Percentiles rank a stretch among this genome's conserved stretches.
phyloP scores from a whole-genome alignment of 169 alveolate species.

The Plasmodium gonderi region DNA sequence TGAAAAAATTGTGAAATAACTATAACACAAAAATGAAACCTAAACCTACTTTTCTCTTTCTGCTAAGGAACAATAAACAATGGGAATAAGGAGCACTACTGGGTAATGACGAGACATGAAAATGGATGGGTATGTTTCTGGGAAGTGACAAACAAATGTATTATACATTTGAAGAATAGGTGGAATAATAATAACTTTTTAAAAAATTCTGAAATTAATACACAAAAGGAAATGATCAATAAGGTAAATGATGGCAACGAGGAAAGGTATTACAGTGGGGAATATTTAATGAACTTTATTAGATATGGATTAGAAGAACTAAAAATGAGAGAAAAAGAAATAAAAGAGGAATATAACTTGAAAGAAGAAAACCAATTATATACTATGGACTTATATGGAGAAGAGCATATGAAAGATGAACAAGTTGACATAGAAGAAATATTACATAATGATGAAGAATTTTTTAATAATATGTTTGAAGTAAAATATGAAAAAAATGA shows the following conservation, averaged over 20 bases:
- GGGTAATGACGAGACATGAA: conserved; percentile 84
- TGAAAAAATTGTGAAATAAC: too few relatives aligned
- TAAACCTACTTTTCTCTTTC: too few relatives aligned
- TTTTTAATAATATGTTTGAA: conserved; percentile 59
- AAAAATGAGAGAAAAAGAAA: conserved; percentile 40
- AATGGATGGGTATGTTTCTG: conserved; percentile 82
- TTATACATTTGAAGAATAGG: conserved; percentile 48
- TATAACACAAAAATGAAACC: too few relatives aligned
- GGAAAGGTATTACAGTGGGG: conserved; percentile 65
- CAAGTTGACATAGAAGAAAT: conserved; percentile 56
- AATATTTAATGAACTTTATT: conserved; percentile 39
- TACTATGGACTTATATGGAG: conserved; percentile 67
- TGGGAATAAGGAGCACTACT: conserved; percentile 79
- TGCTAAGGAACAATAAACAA: conserved; percentile 77
- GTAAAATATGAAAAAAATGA: conserved; percentile 75
- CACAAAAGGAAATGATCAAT: conserved; percentile 46
- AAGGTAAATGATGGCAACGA: conserved; percentile 11
- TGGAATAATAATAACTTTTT: conserved; percentile 66
- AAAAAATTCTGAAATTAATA: conserved; percentile 13
- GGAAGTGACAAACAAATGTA: conserved; percentile 82
- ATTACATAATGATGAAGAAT: conserved; percentile 62
- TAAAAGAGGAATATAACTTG: conserved; percentile 51
- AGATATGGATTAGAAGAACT: conserved; percentile 66
- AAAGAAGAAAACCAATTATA: conserved; percentile 69
- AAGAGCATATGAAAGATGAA: conserved; percentile 57